These are phyloP conservation scores for Ustilago xerochloae DNA, from an alignment of 1,284 basidiomycete species.

Conservation along the genomic window DNA sequence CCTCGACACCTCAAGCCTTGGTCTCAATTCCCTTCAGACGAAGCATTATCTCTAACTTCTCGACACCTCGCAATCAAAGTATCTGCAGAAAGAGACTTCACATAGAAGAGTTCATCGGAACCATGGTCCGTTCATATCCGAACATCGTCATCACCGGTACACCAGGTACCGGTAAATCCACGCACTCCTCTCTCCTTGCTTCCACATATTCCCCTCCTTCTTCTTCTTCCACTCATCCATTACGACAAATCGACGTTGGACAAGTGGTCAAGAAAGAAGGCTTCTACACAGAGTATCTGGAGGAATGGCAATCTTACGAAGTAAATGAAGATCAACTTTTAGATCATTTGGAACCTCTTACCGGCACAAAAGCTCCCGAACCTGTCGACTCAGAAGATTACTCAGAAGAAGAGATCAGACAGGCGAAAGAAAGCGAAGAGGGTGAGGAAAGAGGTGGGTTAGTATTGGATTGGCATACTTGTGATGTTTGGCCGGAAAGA, in stretches of 20 bases:
- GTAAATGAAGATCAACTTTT: slow-evolving; percentile 83
- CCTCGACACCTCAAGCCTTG: no score
- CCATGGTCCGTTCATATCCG: slow-evolving; percentile 71
- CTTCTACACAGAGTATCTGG: slow-evolving; percentile 86
- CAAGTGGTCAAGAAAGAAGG: slow-evolving; percentile 86
- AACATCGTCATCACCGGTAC: slow-evolving; percentile 94
- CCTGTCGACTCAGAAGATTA: slow-evolving; percentile 45
- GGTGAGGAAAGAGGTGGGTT: slow-evolving; percentile 73
- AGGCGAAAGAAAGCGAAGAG: slow-evolving; percentile 35
- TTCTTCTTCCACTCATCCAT: slow-evolving; percentile 18
- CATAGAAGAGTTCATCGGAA: not conserved
- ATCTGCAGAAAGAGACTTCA: not conserved
- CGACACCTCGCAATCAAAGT: not conserved
- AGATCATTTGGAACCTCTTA: slow-evolving; percentile 60
- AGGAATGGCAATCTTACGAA: slow-evolving; percentile 92
- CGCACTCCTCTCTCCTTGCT: slow-evolving; percentile 75
- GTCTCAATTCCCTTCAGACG: no score
- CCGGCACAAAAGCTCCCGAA: slow-evolving; percentile 59
- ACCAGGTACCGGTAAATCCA: slow-evolving; percentile 85
- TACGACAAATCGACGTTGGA: slow-evolving; percentile 84
- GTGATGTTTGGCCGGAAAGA: slow-evolving; percentile 91
- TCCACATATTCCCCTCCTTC: slow-evolving; percentile 32
- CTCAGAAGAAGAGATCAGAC: slow-evolving; percentile 8
- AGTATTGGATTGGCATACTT: slow-evolving; percentile 97
- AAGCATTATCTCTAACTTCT: not conserved